These are phyloP conservation scores for Tubosaeta sp. DNA, from an alignment of 768 basidiomycete species.

Conservation along the genomic window DNA sequence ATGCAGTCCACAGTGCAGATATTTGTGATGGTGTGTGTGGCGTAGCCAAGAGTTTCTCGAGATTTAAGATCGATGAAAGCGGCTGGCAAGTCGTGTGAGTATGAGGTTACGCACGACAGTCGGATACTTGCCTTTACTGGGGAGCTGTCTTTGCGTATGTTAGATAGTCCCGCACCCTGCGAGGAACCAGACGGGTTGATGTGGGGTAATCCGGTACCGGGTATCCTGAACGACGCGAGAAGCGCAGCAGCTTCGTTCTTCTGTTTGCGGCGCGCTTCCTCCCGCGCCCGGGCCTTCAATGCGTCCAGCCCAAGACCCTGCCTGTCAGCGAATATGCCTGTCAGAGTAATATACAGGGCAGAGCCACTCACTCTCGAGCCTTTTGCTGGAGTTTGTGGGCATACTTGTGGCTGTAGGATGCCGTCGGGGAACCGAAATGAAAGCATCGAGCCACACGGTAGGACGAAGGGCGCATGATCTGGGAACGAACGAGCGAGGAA, in stretches of 20 bases:
- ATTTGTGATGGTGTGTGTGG: slow-evolving; percentile 74
- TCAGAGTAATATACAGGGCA: slow-evolving; percentile 8
- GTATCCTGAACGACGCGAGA: slow-evolving; percentile 12
- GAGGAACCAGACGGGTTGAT: slow-evolving; percentile 5
- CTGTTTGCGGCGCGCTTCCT: slow-evolving; percentile 32
- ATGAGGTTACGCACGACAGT: background rate
- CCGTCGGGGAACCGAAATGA: slow-evolving; percentile 3
- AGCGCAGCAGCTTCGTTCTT: slow-evolving; percentile 15
- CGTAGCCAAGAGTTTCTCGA: slow-evolving; percentile 59
- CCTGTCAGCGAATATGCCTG: slow-evolving; percentile 28
- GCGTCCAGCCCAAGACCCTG: slow-evolving; percentile 40
- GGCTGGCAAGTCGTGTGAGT: slow-evolving; percentile 46
- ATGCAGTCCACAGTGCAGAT: slow-evolving; percentile 81
- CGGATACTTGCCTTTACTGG: slow-evolving; percentile 53
- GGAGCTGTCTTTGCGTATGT: slow-evolving; percentile 55
- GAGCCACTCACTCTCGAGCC: slow-evolving; percentile 57
- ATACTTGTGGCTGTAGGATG: slow-evolving; percentile 51
- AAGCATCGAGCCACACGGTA: slow-evolving; percentile 8
- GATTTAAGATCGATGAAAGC: slow-evolving; percentile 74
- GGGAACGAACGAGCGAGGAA: background rate
- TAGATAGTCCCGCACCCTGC: slow-evolving; percentile 6
- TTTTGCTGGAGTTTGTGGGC: slow-evolving; percentile 61
- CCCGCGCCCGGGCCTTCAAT: slow-evolving; percentile 28
- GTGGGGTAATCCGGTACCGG: slow-evolving; percentile 1
- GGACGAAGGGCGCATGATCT: background rate